Evolutionary conservation across 108 stramenopile genomes (phyloP), one percentile per base, ranked within the genome.

Genomic region (Pseudonitzschia delicatissima): DNA sequence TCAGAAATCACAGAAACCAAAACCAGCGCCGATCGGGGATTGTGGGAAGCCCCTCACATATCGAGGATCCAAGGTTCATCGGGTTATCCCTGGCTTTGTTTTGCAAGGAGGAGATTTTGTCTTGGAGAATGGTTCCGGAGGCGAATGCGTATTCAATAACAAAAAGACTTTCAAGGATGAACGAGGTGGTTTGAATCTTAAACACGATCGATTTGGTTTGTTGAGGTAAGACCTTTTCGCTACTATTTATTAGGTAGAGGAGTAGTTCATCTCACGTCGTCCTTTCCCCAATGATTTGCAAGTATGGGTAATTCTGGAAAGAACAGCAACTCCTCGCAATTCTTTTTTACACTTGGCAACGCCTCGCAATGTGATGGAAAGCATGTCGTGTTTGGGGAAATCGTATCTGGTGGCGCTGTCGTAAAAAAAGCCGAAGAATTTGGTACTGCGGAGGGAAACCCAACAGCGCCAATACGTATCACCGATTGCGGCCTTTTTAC

Each of bases 51-150:
- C 82, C 9, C 59, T 87, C n/a, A 81, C 89, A 17, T 96, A 90
- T 73, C 75, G 82, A 28, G 67, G 71, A 18, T 88, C 83, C 0
- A 57, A 26, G 34, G 69, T 98, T 9, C 97, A 98, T 79, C 84
- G 96, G 12, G 72, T 94, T 9, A 70, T 92, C 7, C 79, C 85
- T 1, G 78, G 73, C 4, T 96, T 96, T 78, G 79, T 97, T 26
- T 37, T 95, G 13, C 96, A 97, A 78, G 95, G 94, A 12, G 99
- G 99, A 13, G 99, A 99, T 64, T 97, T 98, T 79, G 96, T 98
- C 6, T 80, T 80, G 60, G 86, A 87, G 26, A 97, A 99, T 74
- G 98, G 99, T 29, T 80, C 88, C 18, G 98, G 97, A 9, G 97
- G 98, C n/a, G 94, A 96, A 64, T 91, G 83, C 33, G 77, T 96